phyloP scores from a whole-genome alignment of 2,329 filamentous ascomycete species.

The Fusarium keratoplasticum region DNA sequence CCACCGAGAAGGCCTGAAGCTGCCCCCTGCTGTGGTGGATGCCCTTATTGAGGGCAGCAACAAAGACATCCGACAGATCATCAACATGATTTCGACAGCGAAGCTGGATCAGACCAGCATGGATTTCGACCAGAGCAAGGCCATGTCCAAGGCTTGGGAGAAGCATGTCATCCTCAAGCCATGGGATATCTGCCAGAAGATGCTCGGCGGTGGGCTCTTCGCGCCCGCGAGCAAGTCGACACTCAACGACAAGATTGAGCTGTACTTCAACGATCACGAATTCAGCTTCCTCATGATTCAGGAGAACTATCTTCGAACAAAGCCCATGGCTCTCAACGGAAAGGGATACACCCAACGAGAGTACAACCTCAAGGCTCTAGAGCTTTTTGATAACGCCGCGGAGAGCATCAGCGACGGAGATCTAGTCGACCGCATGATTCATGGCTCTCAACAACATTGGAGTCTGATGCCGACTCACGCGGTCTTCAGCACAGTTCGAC shows the following conservation, averaged over 20 bases:
- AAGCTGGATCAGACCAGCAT: constrained; percentile 87
- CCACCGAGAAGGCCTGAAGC: constrained; percentile 88
- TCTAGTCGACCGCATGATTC: constrained; percentile 96
- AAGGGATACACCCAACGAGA: constrained; percentile 71
- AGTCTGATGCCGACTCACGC: constrained; percentile 97
- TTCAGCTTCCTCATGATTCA: constrained; percentile 98
- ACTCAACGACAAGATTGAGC: constrained; percentile 96
- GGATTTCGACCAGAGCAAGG: constrained; percentile 86
- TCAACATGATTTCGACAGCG: constrained; percentile 97
- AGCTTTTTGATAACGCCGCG: constrained; percentile 87
- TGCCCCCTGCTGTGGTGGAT: constrained; percentile 86
- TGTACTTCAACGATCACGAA: constrained; percentile 99
- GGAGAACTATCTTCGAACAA: constrained; percentile 93
- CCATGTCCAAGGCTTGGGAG: constrained; percentile 98
- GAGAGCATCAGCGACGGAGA: constrained; percentile 98
- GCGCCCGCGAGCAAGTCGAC: constrained; percentile 84
- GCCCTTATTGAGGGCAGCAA: constrained; percentile 95
- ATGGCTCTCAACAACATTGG: constrained; percentile 98
- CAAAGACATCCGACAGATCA: constrained; percentile 96
- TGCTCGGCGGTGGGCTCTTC: constrained; percentile 90
- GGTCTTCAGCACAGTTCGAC: constrained; percentile 92
- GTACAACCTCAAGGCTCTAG: constrained; percentile 82
- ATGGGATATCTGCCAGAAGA: constrained; percentile 97
- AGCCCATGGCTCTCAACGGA: constrained; percentile 73
- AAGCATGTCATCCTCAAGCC: constrained; percentile 97